Evolutionary conservation across 2,329 filamentous ascomycete species (phyloP).

Genomic region (Aspergillus costaricaensis): DNA sequence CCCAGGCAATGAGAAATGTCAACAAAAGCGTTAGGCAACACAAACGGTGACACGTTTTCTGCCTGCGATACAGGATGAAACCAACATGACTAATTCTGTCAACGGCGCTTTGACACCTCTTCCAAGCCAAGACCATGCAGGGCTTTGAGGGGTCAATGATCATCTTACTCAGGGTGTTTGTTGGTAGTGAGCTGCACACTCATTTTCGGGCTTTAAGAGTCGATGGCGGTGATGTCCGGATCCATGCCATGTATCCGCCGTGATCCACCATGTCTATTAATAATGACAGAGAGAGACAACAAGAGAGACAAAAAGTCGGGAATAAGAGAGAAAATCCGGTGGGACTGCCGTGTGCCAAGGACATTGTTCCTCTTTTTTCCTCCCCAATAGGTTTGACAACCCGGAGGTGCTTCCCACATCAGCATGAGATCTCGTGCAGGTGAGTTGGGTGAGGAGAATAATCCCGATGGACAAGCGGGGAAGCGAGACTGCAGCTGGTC

Average conservation of each 20-base stretch:
- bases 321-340: neutral
- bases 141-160: too few relatives aligned
- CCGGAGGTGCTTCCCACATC: neutral
- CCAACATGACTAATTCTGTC: too few relatives aligned
- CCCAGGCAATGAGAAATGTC: too few relatives aligned
- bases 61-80: too few relatives aligned
- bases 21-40: too few relatives aligned
- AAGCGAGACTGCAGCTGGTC: neutral
- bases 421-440: neutral
- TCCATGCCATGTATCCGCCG: neutral
- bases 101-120: too few relatives aligned
- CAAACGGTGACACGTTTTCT: too few relatives aligned
- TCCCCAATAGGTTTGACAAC: neutral
- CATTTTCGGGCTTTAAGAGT: too few relatives aligned
- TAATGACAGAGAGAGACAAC: neutral
- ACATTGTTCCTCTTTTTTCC: neutral
- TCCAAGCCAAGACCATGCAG: too few relatives aligned
- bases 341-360: neutral
- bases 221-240: too few relatives aligned
- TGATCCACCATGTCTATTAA: neutral
- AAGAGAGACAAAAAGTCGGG: neutral
- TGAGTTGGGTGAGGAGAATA: neutral
- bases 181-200: too few relatives aligned
- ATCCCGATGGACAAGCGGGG: neutral
- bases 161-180: too few relatives aligned